Base-by-base conservation (phyloP, 768 basidiomycete genomes). In the Mycena olivaceomarginata region DNA sequence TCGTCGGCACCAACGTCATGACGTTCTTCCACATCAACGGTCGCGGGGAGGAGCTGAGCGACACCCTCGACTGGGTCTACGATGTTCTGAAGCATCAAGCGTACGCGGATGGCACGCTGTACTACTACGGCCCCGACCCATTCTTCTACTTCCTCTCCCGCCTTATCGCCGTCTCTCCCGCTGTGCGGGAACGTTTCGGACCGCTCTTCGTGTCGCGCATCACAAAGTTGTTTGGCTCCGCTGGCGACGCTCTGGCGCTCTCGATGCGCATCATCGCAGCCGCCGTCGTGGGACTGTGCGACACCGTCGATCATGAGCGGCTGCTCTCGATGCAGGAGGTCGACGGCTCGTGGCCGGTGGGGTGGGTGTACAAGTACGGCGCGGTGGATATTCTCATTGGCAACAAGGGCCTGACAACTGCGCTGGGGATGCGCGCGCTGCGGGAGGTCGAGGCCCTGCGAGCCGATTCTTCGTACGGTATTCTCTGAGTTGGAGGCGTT, bases 251-350 rank as follows among this genome's bases (percentile, higher is more conserved):
- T 3, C 80, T 87, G 15, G 86, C 85, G 8, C 81, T 89, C 5
- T 84, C 88, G 0, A 88, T 88, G 88, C 88, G 89, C 10, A 68
- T 89, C 43, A 67, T 87, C 40, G 85, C 82, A n/a, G 56, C 84
- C 37, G 79, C 81, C 0, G 70, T 70, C 18, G 77, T 84, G 11
- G 85, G 82, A n/a, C 31, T 88, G 13, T 69, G 77, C 37, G 79
- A 83, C 67, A 75, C 78, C 15, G 79, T 82, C 1, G 88, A 89
- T 73, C 72, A 85, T 22, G 78, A 80, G 10, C 70, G 72, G 57
- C 79, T 89, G 15, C 80, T 85, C 0, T 72, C 81, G 4, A 67
- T 86, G 72, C 88, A 89, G 74, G 80, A 80, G 63, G 81, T 84
- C 40, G 88, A 89, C 73, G 88, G 88, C 4, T 82, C 85, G 16